Evolutionary conservation across 176 grass and related monocot genomes (phyloP).

Genomic region (Ampelocalamus luodianensis): DNA sequence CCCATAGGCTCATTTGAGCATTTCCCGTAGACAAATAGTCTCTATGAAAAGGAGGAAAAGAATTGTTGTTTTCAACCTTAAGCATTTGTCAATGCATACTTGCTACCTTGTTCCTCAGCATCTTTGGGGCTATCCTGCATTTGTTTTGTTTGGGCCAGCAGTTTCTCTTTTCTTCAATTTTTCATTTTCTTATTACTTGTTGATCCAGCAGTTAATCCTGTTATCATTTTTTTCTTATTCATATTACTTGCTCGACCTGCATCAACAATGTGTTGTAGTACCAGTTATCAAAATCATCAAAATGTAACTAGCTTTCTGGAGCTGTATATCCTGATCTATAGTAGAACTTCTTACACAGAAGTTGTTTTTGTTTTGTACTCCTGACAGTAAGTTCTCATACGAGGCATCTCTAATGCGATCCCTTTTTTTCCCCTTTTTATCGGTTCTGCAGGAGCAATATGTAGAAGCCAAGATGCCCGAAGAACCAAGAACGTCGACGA

Average conservation of each 20-base stretch:
- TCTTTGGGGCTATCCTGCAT: not conserved
- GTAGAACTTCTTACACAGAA: not conserved
- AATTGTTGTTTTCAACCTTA: not conserved
- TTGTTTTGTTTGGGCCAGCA: not conserved
- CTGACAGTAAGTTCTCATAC: not conserved
- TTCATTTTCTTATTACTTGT: not conserved
- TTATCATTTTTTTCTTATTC: not conserved
- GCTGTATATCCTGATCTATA: not conserved
- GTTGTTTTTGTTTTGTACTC: not conserved
- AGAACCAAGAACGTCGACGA: constrained; percentile 26
- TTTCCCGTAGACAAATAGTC: not conserved
- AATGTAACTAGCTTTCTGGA: not conserved
- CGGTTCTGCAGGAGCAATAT: constrained; percentile 52
- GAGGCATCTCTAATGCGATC: not conserved
- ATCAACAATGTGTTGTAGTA: too few relatives aligned
- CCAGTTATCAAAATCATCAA: not conserved
- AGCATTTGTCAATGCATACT: not conserved
- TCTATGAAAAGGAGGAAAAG: not conserved
- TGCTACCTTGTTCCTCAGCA: not conserved
- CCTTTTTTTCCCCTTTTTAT: not conserved
- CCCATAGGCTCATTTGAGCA: too few relatives aligned
- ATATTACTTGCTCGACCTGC: not conserved
- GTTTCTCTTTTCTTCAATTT: not conserved
- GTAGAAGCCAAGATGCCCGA: constrained; percentile 58
- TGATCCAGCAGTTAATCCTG: not conserved